phyloP scores from a whole-genome alignment of 2,329 filamentous ascomycete species.

The Colletotrichum melonis region DNA sequence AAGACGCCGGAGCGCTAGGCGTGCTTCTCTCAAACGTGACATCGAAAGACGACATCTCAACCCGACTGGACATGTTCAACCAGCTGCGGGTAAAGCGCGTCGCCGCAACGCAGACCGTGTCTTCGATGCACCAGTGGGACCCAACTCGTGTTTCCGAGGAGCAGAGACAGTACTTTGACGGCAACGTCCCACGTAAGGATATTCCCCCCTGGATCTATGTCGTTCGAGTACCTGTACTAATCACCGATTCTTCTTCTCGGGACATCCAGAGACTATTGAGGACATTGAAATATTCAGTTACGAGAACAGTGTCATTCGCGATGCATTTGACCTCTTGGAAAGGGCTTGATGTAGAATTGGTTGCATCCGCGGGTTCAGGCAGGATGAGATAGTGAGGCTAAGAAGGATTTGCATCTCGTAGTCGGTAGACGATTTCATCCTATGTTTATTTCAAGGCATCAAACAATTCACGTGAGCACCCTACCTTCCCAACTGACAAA shows the following conservation, averaged over 20 bases:
- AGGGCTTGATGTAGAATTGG: neutral
- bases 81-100: neutral
- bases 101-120: neutral
- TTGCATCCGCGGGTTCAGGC: neutral
- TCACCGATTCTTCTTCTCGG: neutral
- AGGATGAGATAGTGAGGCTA: neutral
- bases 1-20: constrained; percentile 1
- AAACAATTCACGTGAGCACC: too few species aligned
- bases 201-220: neutral
- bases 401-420: neutral
- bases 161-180: neutral
- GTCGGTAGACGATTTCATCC: too few species aligned
- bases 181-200: neutral
- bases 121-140: constrained; percentile 4
- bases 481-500: too few species aligned
- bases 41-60: neutral
- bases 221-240: neutral
- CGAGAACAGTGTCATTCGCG: neutral
- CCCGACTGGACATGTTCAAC: neutral
- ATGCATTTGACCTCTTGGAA: neutral
- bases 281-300: neutral
- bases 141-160: neutral
- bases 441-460: too few species aligned
- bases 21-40: neutral
- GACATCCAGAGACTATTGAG: neutral